Percentiles rank a stretch among this genome's conserved stretches.
phyloP scores from a whole-genome alignment of 2,329 filamentous ascomycete genomes.

The Cladosporium austrohemisphaericum region DNA sequence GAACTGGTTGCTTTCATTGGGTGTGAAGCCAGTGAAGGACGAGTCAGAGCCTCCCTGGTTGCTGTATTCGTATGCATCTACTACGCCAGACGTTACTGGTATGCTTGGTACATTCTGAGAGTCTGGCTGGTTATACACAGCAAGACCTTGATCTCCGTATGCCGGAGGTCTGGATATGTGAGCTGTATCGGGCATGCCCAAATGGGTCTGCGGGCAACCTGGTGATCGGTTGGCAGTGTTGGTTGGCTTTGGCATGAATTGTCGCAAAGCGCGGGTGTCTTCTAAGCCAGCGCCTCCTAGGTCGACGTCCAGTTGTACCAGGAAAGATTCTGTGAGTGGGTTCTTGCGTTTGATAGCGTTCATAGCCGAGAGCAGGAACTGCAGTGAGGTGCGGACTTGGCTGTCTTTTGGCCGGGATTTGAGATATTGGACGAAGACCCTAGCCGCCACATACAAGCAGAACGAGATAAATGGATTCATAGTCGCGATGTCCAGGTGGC shows the following conservation, averaged over 20 bases:
- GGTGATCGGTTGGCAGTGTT: constrained; percentile 10
- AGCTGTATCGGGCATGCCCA: constrained; percentile 13
- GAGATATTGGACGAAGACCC: constrained; percentile 95
- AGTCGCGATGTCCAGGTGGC: constrained; percentile 76
- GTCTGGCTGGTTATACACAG: constrained; percentile 22
- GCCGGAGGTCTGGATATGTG: neutral
- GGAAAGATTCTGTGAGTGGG: constrained; percentile 87
- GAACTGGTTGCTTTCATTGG: constrained; percentile 12
- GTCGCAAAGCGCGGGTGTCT: constrained; percentile 25
- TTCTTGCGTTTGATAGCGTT: constrained; percentile 83
- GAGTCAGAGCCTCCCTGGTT: neutral
- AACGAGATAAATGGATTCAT: constrained; percentile 96
- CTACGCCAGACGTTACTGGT: neutral
- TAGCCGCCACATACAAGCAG: constrained; percentile 89
- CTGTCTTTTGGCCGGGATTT: constrained; percentile 86
- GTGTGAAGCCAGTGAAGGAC: neutral
- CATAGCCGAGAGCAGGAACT: constrained; percentile 88
- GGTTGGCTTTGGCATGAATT: constrained; percentile 17
- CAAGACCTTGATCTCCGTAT: constrained; percentile 25
- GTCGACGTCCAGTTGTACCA: constrained; percentile 90
- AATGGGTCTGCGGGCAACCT: constrained; percentile 20
- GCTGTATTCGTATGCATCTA: neutral
- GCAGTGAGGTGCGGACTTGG: constrained; percentile 73
- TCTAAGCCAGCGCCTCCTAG: constrained; percentile 68
- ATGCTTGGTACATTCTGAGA: constrained; percentile 1